Conservation (phyloP, 352 stramenopile genomes). For the Plasmopara halstedii region DNA sequence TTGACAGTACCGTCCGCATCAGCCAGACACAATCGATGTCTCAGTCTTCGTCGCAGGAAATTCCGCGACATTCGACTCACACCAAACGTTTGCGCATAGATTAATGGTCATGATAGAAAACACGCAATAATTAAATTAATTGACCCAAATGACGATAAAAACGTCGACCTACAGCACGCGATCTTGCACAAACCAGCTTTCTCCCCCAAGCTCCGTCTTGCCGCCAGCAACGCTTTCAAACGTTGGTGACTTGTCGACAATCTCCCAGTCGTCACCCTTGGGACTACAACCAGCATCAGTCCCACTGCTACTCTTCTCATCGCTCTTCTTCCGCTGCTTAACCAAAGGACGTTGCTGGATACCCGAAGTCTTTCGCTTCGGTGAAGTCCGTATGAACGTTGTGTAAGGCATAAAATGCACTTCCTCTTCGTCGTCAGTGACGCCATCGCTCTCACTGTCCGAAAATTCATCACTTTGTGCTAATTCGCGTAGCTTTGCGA, state of each 20-base stretch:
- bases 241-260: constrained; percentile 72
- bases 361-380: constrained; percentile 18
- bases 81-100: constrained; percentile 43
- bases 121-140: constrained; percentile 21
- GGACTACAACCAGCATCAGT: too few species aligned
- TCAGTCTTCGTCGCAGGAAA: constrained; percentile 40
- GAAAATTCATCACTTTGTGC: constrained; percentile 76
- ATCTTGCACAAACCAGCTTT: constrained; percentile 55
- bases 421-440: constrained; percentile 46
- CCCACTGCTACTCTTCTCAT: constrained; percentile 21
- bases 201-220: constrained; percentile 34
- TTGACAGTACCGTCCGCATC: neutral
- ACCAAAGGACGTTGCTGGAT: constrained; percentile 8
- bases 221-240: constrained; percentile 45
- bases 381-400: constrained; percentile 36
- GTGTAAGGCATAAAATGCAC: constrained; percentile 38
- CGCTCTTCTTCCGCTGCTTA: constrained; percentile 24
- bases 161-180: constrained; percentile 13
- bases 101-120: constrained; percentile 4
- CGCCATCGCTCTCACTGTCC: constrained; percentile 72
- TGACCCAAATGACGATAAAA: constrained; percentile 13
- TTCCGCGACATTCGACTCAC: constrained; percentile 55
- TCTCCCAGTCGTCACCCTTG: constrained; percentile 67
- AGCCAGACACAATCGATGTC: constrained; percentile 20
- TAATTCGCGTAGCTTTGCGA: constrained; percentile 61